A percentile compares a stretch with the other conserved stretches of the same genome.
Evolutionary conservation across 2,329 filamentous ascomycete genomes (phyloP).

Genomic region (Endoconidiophora laricicola): DNA sequence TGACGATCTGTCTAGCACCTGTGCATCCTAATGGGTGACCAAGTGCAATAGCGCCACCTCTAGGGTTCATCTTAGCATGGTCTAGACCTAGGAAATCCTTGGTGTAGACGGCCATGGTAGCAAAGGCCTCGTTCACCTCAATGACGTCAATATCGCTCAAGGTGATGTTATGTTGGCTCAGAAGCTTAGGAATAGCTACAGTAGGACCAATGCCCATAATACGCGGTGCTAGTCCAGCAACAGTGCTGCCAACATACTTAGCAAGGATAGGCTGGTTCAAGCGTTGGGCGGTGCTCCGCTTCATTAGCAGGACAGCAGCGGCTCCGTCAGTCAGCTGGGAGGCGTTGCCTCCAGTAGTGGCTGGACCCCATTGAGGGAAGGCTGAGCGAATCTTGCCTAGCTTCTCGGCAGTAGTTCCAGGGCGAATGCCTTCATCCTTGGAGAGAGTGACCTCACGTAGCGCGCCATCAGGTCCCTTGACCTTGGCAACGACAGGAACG

Average conservation of each 20-base stretch:
- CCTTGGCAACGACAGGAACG: slow-evolving; percentile 61
- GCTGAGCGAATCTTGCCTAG: slow-evolving; percentile 75
- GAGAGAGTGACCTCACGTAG: slow-evolving; percentile 61
- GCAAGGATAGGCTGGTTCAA: slow-evolving; percentile 82
- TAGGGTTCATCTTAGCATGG: slow-evolving; percentile 61
- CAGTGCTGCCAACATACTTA: slow-evolving; percentile 85
- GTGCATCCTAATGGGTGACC: slow-evolving; percentile 72
- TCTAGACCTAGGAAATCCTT: slow-evolving; percentile 54
- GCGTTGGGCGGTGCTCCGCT: slow-evolving; percentile 72
- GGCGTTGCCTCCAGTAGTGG: slow-evolving; percentile 82
- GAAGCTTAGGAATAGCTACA: slow-evolving; percentile 63
- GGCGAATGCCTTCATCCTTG: slow-evolving; percentile 78
- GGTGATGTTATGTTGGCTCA: slow-evolving; percentile 59
- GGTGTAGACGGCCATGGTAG: slow-evolving; percentile 95
- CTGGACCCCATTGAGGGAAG: slow-evolving; percentile 77
- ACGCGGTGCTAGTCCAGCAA: slow-evolving; percentile 75
- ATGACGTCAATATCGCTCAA: slow-evolving; percentile 75
- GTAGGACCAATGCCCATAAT: slow-evolving; percentile 93
- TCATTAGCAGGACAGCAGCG: slow-evolving; percentile 82
- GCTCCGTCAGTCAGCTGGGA: slow-evolving; percentile 90
- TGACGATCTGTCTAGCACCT: slow-evolving; percentile 69
- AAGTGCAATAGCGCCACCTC: slow-evolving; percentile 68
- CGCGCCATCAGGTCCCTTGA: slow-evolving; percentile 74
- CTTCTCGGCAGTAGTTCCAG: slow-evolving; percentile 71
- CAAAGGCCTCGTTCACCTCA: slow-evolving; percentile 96